Conservation (phyloP, 257 asterid genomes). For the Coffea canephora region DNA sequence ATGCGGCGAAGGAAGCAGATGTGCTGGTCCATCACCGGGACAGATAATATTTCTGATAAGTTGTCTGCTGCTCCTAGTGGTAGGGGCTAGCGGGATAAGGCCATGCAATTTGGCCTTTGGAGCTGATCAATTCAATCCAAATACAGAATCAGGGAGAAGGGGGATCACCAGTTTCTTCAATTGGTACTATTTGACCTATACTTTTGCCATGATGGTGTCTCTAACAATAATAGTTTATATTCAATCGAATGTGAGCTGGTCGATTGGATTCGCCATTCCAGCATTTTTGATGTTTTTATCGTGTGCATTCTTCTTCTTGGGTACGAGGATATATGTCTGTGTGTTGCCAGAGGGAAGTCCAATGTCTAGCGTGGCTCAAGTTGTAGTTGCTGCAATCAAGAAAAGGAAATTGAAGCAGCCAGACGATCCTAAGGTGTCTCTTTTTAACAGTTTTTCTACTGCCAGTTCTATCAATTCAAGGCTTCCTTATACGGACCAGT, state of each 20-base stretch:
- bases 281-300: slow-evolving; percentile 57
- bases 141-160: slow-evolving; percentile 56
- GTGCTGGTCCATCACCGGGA: slow-evolving; percentile 52
- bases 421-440: slow-evolving; percentile 42
- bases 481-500: slow-evolving; percentile 56
- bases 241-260: slow-evolving; percentile 65
- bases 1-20: slow-evolving; percentile 36
- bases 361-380: slow-evolving; percentile 48
- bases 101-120: slow-evolving; percentile 86
- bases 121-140: slow-evolving; percentile 76
- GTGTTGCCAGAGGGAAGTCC: slow-evolving; percentile 82
- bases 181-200: slow-evolving; percentile 74
- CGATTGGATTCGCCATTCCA: slow-evolving; percentile 65
- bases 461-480: slow-evolving; percentile 52
- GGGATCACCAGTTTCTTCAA: slow-evolving; percentile 76
- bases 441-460: slow-evolving; percentile 36
- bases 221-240: slow-evolving; percentile 66
- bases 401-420: slow-evolving; percentile 52
- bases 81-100: slow-evolving; percentile 69
- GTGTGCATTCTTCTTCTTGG: slow-evolving; percentile 52
- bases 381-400: slow-evolving; percentile 42
- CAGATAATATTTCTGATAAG: slow-evolving; percentile 45
- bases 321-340: slow-evolving; percentile 56
- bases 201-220: slow-evolving; percentile 70
- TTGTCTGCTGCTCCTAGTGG: slow-evolving; percentile 52